Evolutionary conservation across 2,329 filamentous ascomycete species (phyloP), one percentile per base, ranked within the genome.

Genomic region (Penicillium sp.): DNA sequence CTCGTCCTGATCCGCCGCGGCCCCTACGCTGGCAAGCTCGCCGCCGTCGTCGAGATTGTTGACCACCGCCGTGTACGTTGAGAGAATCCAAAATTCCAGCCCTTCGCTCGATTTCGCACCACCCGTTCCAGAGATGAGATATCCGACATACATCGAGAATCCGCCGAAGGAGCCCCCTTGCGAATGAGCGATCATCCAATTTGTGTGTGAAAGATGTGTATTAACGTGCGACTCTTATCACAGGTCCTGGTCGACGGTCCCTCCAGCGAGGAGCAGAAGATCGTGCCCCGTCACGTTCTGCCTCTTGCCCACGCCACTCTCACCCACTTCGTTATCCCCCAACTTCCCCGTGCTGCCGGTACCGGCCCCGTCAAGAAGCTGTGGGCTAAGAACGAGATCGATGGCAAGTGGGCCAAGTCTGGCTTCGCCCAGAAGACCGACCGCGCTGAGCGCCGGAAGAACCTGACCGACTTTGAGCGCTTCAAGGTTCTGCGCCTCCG

Each of bases 401-500:
- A 99, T 80, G 82, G 87, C 80, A 96, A 96, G 86, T 98, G 93
- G 91, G 88, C 89, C 79, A 86, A 91, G 84, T 93, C 87, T 86
- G 88, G 88, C 82, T 97, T 91, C 89, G 92, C 93, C 77, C 95
- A 99, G 92, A 93, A 92, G 87, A 88, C 91, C 79, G 88, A 88
- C 73, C 90, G 92, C 84, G 86, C 87, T 75, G 86, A 91, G 82
- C 90, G 92, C 85, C 91, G 95, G 86, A 90, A 90, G 85, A 87
- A 88, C 77, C 86, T 99, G 72, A 96, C 89, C 83, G 95, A 99
- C 87, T 99, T 99, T 80, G 95, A 99, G 87, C 90, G 95, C 82
- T 99, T 98, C 92, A 97, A 99, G 91, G 95, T 98, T 76, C 87
- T 98, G 88, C 90, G 94, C 83, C 87, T 98, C 84, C 96, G 94